phyloP scores from a whole-genome alignment of 2,329 filamentous ascomycete species.

The Trichoderma cornu-damae region DNA sequence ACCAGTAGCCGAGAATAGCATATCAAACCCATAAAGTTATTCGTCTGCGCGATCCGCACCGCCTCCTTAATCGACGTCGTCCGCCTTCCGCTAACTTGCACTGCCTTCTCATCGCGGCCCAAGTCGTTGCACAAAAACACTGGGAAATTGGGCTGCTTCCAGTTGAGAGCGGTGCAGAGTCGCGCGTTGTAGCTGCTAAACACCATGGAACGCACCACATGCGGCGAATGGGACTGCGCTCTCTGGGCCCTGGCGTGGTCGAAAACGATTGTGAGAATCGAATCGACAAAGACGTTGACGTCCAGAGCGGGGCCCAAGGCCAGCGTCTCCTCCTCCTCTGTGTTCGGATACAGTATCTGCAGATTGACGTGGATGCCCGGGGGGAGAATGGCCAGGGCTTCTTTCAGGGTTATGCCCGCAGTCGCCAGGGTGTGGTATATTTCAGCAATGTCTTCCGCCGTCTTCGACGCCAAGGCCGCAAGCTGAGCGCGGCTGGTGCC shows the following conservation, averaged over 20 bases:
- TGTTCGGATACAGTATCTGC: constrained; percentile 82
- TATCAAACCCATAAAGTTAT: constrained; percentile 97
- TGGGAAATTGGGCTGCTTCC: constrained; percentile 98
- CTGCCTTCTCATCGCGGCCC: constrained; percentile 53
- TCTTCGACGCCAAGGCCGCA: constrained; percentile 40
- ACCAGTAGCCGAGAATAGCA: constrained; percentile 84
- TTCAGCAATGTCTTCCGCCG: constrained; percentile 53
- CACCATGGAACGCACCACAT: constrained; percentile 77
- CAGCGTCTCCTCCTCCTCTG: constrained; percentile 63
- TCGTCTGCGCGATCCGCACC: constrained; percentile 85
- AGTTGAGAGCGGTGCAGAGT: constrained; percentile 91
- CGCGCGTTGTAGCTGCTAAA: constrained; percentile 91
- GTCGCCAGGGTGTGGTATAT: constrained; percentile 68
- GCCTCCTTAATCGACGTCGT: constrained; percentile 90
- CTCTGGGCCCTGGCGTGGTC: constrained; percentile 72
- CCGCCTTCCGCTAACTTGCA: constrained; percentile 58
- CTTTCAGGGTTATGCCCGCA: constrained; percentile 72
- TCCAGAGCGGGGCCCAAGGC: constrained; percentile 71
- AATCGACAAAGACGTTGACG: constrained; percentile 81
- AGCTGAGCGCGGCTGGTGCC: constrained; percentile 42
- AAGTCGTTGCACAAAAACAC: constrained; percentile 94
- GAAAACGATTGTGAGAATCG: constrained; percentile 79
- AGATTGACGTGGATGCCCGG: constrained; percentile 80
- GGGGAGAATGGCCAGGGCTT: constrained; percentile 71
- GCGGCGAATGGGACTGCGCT: constrained; percentile 58